These are phyloP conservation scores for Wallemia hederae DNA, from an alignment of 1,284 basidiomycete species.

Conservation along the genomic window DNA sequence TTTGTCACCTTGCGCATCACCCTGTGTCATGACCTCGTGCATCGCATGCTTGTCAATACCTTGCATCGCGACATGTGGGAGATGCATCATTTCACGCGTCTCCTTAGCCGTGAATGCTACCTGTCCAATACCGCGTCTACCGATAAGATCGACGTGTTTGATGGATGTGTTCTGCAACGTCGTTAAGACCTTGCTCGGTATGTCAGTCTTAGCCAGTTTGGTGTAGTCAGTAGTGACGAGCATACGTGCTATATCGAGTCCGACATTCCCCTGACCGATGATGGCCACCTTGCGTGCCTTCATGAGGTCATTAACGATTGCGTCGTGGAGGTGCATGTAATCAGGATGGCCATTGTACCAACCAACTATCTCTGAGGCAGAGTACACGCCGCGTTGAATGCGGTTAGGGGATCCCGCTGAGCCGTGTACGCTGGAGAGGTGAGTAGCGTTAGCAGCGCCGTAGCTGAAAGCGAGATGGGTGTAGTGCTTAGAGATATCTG, in stretches of 20 bases:
- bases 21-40: constrained; percentile 13
- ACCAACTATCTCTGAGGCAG: constrained; percentile 65
- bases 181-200: constrained; percentile 45
- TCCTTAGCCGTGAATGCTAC: constrained; percentile 87
- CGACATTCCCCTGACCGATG: constrained; percentile 88
- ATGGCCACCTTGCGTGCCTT: constrained; percentile 40
- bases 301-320: constrained; percentile 20
- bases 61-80: constrained; percentile 38
- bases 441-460: constrained; percentile 34
- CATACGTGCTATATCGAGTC: constrained; percentile 74
- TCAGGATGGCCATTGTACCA: constrained; percentile 91
- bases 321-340: constrained; percentile 16
- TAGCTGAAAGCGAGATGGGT: constrained; percentile 54
- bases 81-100: constrained; percentile 57
- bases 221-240: constrained; percentile 35
- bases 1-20: constrained; percentile 10
- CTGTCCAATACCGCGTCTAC: constrained; percentile 58
- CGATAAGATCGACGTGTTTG: constrained; percentile 52
- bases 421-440: constrained; percentile 19
- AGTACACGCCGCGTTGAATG: constrained; percentile 26
- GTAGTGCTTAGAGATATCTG: constrained; percentile 32
- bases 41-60: constrained; percentile 14
- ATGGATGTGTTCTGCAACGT: constrained; percentile 34
- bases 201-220: constrained; percentile 41
- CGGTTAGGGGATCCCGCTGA: constrained; percentile 22